Percentiles rank a stretch among this genome's conserved stretches.
These are phyloP conservation scores for Hevea brasiliensis DNA, from an alignment of 345 rosid genomes.

Conservation along the genomic window DNA sequence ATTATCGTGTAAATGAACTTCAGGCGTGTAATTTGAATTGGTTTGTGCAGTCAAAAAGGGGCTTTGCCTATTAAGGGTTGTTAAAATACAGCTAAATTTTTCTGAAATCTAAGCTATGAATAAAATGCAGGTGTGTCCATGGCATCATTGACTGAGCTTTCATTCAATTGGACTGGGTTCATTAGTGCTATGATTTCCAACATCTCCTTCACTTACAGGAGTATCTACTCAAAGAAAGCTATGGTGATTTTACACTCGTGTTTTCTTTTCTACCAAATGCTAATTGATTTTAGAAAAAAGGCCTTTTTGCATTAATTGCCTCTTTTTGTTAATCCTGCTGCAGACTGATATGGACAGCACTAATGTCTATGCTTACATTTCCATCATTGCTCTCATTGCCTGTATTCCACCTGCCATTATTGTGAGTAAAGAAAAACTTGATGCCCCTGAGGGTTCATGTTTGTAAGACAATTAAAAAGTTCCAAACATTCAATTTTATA, in stretches of 20 bases:
- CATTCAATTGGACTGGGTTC: constrained; percentile 95
- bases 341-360: constrained; percentile 99
- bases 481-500: not conserved
- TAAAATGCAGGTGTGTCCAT: constrained; percentile 65
- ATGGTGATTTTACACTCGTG: constrained; percentile 54
- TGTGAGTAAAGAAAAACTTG: constrained; percentile 43
- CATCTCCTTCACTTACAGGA: constrained; percentile 91
- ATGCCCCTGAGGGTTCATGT: not conserved
- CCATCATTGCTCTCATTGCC: constrained; percentile 85
- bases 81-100: not conserved
- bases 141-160: constrained; percentile 93
- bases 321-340: constrained; percentile 11
- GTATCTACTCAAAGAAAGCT: constrained; percentile 96
- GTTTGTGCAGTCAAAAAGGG: too few relatives aligned
- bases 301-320: not conserved
- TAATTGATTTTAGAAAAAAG: not conserved
- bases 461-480: not conserved
- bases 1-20: too few relatives aligned
- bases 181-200: constrained; percentile 98
- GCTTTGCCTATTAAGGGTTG: too few relatives aligned
- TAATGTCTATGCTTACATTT: constrained; percentile 88
- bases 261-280: not conserved
- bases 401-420: constrained; percentile 92
- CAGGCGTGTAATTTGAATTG: too few relatives aligned
- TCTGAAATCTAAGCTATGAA: constrained; percentile 1